Percentiles rank a stretch among this genome's conserved stretches.
Conservation (phyloP, 2,329 filamentous ascomycete species). For the Aspergillus sp. region DNA sequence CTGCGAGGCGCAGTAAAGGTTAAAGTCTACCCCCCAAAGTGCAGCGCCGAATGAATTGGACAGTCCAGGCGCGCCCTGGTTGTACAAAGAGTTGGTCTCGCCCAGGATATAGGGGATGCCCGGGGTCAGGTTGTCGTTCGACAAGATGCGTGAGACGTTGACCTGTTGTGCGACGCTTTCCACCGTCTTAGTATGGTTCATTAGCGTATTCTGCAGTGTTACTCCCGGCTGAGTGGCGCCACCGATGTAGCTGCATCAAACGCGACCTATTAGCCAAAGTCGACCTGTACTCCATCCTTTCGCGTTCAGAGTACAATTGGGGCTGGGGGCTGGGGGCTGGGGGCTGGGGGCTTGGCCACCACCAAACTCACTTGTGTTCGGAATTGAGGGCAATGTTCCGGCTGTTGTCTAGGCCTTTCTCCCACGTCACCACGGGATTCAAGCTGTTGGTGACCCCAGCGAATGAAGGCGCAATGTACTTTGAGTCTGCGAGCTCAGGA, state of each 20-base stretch:
- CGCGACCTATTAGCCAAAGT: constrained; percentile 42
- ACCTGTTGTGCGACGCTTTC: constrained; percentile 24
- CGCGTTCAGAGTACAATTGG: neutral
- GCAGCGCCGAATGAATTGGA: constrained; percentile 67
- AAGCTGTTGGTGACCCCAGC: constrained; percentile 3
- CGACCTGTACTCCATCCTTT: neutral
- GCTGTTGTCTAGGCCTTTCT: neutral
- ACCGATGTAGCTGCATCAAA: constrained; percentile 59
- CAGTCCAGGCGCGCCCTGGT: constrained; percentile 61
- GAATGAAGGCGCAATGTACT: constrained; percentile 7
- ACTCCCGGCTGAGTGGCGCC: constrained; percentile 62
- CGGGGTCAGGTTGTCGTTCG: constrained; percentile 27
- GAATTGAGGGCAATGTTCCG: constrained; percentile 8
- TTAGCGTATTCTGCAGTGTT: constrained; percentile 62
- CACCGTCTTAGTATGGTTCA: constrained; percentile 62
- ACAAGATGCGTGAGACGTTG: constrained; percentile 50
- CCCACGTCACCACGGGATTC: constrained; percentile 10
- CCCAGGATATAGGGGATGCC: constrained; percentile 58
- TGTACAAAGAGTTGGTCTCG: constrained; percentile 65
- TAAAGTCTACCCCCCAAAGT: constrained; percentile 66
- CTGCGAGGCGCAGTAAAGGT: constrained; percentile 57
- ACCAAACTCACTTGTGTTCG: constrained; percentile 5
- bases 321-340: neutral
- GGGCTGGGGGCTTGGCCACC: neutral
- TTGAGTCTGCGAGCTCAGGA: neutral